phyloP scores from a whole-genome alignment of 2,329 filamentous ascomycete species.

The Dactylella cylindrospora region DNA sequence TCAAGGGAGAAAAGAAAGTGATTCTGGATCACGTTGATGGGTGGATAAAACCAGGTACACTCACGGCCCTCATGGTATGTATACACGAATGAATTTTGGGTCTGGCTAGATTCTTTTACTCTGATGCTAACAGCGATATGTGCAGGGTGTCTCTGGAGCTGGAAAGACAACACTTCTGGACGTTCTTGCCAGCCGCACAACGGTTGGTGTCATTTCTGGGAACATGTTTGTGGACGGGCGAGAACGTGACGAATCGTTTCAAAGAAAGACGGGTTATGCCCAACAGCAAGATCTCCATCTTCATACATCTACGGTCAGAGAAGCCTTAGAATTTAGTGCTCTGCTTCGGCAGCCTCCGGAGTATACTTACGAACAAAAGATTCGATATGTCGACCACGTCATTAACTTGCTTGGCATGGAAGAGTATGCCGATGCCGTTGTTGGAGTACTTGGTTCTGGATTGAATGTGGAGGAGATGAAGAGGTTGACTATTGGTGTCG shows the following conservation, averaged over 20 bases:
- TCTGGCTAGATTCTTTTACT: conserved; percentile 48
- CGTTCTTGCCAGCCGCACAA: conserved; percentile 79
- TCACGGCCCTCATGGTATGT: conserved; percentile 78
- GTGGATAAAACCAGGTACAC: conserved; percentile 88
- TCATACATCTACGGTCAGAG: conserved; percentile 79
- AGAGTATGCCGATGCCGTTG: conserved; percentile 83
- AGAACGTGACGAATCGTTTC: conserved; percentile 76
- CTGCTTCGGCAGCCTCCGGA: conserved; percentile 78
- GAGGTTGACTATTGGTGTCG: conserved; percentile 83
- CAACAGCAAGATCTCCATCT: conserved; percentile 92
- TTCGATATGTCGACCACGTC: conserved; percentile 84
- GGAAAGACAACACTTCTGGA: conserved; percentile 90
- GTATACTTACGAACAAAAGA: conserved; percentile 72
- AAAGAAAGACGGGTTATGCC: conserved; percentile 88
- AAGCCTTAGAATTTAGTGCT: conserved; percentile 83
- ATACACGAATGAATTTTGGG: conserved; percentile 53
- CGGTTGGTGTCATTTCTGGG: conserved; percentile 84
- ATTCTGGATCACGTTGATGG: conserved; percentile 85
- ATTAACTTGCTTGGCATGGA: conserved; percentile 90
- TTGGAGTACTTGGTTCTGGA: conserved; percentile 87
- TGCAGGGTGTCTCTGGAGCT: conserved; percentile 74
- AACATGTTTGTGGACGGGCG: conserved; percentile 79
- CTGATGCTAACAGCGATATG: conserved; percentile 49
- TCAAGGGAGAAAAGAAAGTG: conserved; percentile 72
- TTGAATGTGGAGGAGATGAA: conserved; percentile 71